These are phyloP conservation scores for Picocystis sp. DNA, from an alignment of 163 green algal species.

Conservation along the genomic window DNA sequence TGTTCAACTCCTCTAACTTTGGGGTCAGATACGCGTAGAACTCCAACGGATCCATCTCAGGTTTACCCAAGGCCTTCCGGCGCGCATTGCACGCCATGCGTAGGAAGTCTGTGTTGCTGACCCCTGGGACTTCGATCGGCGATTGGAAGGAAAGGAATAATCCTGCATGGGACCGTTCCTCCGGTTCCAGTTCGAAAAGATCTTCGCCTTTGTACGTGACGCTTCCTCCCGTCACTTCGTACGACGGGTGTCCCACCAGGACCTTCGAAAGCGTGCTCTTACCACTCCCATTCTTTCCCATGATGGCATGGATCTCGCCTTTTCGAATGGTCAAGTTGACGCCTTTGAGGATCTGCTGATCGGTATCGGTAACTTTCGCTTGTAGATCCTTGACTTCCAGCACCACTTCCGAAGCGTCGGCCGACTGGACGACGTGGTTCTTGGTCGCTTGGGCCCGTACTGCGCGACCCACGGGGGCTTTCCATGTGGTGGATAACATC, in stretches of 20 bases:
- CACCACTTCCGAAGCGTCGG: conserved; percentile 22
- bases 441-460: too few species aligned
- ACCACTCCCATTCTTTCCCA: conserved; percentile 96
- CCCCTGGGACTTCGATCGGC: conserved; percentile 88
- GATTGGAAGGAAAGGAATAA: conserved; percentile 83
- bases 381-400: conserved; percentile 75
- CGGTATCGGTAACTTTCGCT: conserved; percentile 59
- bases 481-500: too few species aligned
- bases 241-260: conserved; percentile 84
- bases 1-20: conserved; percentile 90
- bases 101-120: conserved; percentile 95
- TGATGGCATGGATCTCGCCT: conserved; percentile 88
- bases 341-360: conserved; percentile 76
- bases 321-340: conserved; percentile 69
- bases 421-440: too few species aligned
- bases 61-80: conserved; percentile 51
- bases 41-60: conserved; percentile 91
- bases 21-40: conserved; percentile 91
- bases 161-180: conserved; percentile 72
- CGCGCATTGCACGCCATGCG: conserved; percentile 78
- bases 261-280: conserved; percentile 94
- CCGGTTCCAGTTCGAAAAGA: conserved; percentile 83
- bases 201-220: conserved; percentile 61
- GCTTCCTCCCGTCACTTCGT: conserved; percentile 77
- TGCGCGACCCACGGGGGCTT: too few species aligned